Evolutionary conservation across 257 asterid genomes (phyloP).

Genomic region (Mentha longifolia): DNA sequence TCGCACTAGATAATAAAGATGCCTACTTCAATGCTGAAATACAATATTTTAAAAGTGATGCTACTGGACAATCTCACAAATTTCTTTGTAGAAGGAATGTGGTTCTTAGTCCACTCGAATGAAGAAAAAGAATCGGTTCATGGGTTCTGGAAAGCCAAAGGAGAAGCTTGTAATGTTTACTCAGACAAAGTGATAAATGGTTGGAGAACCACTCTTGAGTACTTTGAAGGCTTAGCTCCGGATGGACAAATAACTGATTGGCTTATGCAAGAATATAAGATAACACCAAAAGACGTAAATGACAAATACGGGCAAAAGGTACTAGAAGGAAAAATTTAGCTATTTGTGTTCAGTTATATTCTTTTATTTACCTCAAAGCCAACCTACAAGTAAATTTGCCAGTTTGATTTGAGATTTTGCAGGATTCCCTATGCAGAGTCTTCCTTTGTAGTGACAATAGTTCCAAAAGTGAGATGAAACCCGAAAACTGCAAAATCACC

Average conservation of each 20-base stretch:
- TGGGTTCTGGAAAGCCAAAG: conserved; percentile 67
- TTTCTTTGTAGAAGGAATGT: conserved; percentile 54
- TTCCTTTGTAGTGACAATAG: conserved; percentile 33
- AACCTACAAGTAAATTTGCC: conserved; percentile 39
- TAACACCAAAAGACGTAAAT: conserved; percentile 37
- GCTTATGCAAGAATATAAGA: conserved; percentile 66
- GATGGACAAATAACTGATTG: conserved; percentile 46
- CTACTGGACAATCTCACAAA: not conserved
- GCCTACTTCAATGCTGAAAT: not conserved
- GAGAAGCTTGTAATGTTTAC: conserved; percentile 50
- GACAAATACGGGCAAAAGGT: conserved; percentile 50
- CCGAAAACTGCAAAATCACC: conserved; percentile 3
- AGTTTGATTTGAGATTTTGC: conserved; percentile 51
- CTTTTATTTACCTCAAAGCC: conserved; percentile 31
- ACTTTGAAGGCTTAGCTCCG: conserved; percentile 46
- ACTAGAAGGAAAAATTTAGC: conserved; percentile 13
- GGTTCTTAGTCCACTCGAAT: conserved; percentile 50
- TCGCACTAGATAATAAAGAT: not conserved
- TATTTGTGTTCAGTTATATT: not conserved
- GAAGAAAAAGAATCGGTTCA: conserved; percentile 40
- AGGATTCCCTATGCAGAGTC: conserved; percentile 69
- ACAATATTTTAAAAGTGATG: not conserved
- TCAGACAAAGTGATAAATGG: conserved; percentile 48
- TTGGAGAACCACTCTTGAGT: conserved; percentile 64
- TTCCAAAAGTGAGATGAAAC: conserved; percentile 28